Evolutionary conservation across 768 basidiomycete genomes (phyloP), one percentile per base, ranked within the genome.

Genomic region (Rickenella mellea): DNA sequence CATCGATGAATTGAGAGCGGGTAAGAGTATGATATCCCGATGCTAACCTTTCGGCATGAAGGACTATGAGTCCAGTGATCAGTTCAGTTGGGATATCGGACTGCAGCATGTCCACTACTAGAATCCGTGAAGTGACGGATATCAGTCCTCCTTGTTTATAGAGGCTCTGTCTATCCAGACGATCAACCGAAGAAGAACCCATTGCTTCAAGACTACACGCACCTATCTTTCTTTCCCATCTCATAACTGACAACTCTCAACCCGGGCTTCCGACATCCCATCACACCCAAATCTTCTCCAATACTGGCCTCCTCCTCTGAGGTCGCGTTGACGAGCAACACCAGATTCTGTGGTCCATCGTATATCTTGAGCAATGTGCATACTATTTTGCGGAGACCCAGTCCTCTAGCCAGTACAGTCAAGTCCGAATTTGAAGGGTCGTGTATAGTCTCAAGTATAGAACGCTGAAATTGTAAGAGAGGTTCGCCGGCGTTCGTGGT

Each of bases 91-190:
- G 92, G 22, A 98, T 77, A 54, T 88, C 84, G 20, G 75, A 71
- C 56, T 83, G 83, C 24, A 99, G 65, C 79, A 98, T 86, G 58
- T 99, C 96, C 40, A 94, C 92, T 19, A 94, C 85, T 9, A 98
- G 67, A 50, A 99, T 98, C 15, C 90, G 80, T 20, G 89, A 92
- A 0, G 96, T 98, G 24, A 97, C 83, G 6, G 88, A 88, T 37
- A 98, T 72, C 1, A 98, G 67, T 4, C 93, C 93, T 3, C 94
- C 94, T 45, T 74, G 72, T 46, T 83, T 82, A 65, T 98, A 97
- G 41, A 97, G 60, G 28, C 76, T n/a, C n/a, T 90, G 83, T 53
- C 92, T 89, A n/a, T n/a, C 63, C 37, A 28, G 11, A 21, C n/a
- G 25, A 39, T 30, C 40, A 26, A 11, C 30, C n/a, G n/a, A 31